Evolutionary conservation across 345 rosid genomes (phyloP).

Genomic region (Turnera subulata): DNA sequence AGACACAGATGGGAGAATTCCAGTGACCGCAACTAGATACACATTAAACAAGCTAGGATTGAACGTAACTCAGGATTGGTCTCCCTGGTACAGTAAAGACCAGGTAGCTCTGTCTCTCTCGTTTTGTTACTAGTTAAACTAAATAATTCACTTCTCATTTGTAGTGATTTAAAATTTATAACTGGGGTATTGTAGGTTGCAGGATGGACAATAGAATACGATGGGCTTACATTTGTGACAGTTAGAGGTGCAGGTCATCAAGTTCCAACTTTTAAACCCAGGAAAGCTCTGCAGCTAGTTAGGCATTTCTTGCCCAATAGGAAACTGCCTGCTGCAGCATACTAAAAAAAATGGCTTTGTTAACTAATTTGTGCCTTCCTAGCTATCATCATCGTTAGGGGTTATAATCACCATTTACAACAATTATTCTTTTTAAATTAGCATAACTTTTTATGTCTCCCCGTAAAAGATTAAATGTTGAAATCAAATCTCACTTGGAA

Average conservation of each 20-base stretch:
- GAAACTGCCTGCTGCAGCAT: conserved; percentile 6
- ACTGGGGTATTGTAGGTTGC: conserved; percentile 41
- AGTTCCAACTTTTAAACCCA: conserved; percentile 14
- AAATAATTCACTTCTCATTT: background rate
- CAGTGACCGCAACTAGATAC: conserved; percentile 68
- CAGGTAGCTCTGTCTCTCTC: conserved; percentile 31
- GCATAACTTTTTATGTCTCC: no score
- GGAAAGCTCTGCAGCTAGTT: conserved; percentile 11
- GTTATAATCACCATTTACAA: no score
- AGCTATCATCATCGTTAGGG: no score
- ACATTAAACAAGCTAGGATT: conserved; percentile 67
- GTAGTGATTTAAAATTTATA: background rate
- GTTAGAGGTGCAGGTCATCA: conserved; percentile 22
- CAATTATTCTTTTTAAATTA: no score
- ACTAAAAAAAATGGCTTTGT: background rate
- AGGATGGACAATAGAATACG: conserved; percentile 45
- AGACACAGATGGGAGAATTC: conserved; percentile 88
- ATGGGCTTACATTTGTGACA: conserved; percentile 15
- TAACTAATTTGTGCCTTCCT: no score
- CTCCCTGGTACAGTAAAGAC: conserved; percentile 58
- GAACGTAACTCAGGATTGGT: conserved; percentile 54
- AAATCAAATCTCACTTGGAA: no score
- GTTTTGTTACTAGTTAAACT: background rate
- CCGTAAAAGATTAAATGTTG: no score
- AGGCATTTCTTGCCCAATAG: conserved; percentile 9